Conservation (phyloP, 257 asterid species). For the Rhazya stricta region DNA sequence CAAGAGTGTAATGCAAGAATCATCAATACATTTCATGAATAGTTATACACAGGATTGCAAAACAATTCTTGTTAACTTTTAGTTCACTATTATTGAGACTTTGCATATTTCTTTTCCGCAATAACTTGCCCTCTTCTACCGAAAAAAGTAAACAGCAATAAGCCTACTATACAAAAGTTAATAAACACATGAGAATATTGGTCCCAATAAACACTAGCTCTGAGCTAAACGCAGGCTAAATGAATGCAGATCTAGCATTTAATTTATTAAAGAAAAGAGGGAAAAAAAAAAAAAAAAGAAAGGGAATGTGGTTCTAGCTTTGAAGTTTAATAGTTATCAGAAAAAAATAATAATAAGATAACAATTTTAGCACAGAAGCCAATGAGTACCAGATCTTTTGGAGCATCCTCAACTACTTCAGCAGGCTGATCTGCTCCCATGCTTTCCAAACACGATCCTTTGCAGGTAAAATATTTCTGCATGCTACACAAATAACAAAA, state of each 20-base stretch:
- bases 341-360: not conserved
- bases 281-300: not conserved
- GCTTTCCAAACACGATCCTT: conserved; percentile 70
- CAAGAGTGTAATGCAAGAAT: not conserved
- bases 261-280: too few species aligned
- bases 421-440: conserved; percentile 93
- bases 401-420: conserved; percentile 85
- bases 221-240: not conserved
- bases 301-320: not conserved
- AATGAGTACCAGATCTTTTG: conserved; percentile 53
- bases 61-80: not conserved
- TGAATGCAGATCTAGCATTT: not conserved
- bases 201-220: not conserved
- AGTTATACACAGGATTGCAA: not conserved
- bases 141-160: not conserved
- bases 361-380: conserved; percentile 7
- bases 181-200: not conserved
- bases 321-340: not conserved
- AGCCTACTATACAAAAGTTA: not conserved
- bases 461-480: conserved; percentile 74
- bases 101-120: not conserved
- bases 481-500: conserved; percentile 35
- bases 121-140: not conserved
- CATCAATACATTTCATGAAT: not conserved
- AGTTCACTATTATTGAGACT: not conserved